phyloP scores from a whole-genome alignment of 768 basidiomycete genomes.

The Lentinula edodes region DNA sequence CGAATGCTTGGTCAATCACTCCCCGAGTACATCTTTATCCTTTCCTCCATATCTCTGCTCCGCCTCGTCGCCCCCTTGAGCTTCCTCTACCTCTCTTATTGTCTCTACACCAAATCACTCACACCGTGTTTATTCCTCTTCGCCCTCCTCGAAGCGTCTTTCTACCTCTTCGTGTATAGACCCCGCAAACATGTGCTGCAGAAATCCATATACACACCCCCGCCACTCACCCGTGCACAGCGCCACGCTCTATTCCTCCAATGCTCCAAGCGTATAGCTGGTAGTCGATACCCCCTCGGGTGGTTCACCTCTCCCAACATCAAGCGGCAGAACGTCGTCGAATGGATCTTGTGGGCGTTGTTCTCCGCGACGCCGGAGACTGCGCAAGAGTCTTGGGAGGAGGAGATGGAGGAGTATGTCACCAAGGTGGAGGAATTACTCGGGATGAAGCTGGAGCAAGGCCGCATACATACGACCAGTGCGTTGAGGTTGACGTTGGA shows the following conservation, averaged over 20 bases:
- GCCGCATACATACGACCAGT: slow-evolving; percentile 29
- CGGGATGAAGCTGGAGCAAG: slow-evolving; percentile 34
- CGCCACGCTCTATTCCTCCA: slow-evolving; percentile 43
- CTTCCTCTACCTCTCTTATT: slow-evolving; percentile 19
- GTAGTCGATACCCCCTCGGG: slow-evolving; percentile 29
- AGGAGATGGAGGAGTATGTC: slow-evolving; percentile 48
- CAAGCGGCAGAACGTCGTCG: slow-evolving; percentile 42
- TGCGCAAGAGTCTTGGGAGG: slow-evolving; percentile 26
- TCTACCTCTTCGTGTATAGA: slow-evolving; percentile 45
- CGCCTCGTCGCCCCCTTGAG: slow-evolving; percentile 48
- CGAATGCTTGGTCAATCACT: slow-evolving; percentile 36
- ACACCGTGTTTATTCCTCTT: slow-evolving; percentile 21
- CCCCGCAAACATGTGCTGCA: slow-evolving; percentile 43
- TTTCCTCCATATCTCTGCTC: slow-evolving; percentile 35
- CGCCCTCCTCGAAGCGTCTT: slow-evolving; percentile 38
- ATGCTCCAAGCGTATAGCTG: slow-evolving; percentile 27
- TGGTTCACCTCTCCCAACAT: slow-evolving; percentile 46
- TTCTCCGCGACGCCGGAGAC: slow-evolving; percentile 15
- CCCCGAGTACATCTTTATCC: slow-evolving; percentile 52
- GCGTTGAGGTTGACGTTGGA: slow-evolving; percentile 53
- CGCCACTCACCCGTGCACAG: slow-evolving; percentile 31
- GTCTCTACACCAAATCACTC: not conserved
- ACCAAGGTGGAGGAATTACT: slow-evolving; percentile 31
- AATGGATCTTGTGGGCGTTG: slow-evolving; percentile 63
- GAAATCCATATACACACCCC: slow-evolving; percentile 39